Evolutionary conservation across 352 stramenopile species (phyloP), one percentile per base, ranked within the genome.

Genomic region (Pythium chondricola): DNA sequence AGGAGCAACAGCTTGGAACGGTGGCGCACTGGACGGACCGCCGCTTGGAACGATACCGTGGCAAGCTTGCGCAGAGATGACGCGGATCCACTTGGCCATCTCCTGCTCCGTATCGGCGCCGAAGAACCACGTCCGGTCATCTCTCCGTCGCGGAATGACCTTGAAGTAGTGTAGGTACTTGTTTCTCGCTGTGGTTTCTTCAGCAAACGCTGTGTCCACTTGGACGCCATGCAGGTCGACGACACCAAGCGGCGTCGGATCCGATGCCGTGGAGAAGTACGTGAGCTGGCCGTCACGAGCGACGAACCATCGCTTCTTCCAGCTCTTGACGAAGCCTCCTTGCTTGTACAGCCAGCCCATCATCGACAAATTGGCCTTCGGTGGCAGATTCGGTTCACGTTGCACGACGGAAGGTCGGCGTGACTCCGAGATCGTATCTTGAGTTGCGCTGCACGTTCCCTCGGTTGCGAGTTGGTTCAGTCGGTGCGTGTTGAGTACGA

Each of bases 261-360:
- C 77, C 2, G 72, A 75, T 6, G 75, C 64, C 11, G 58, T 70
- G 22, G 78, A 58, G 25, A 83, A 93, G 43, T 88, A 93, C 65
- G 74, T 90, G 43, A 93, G 71, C 46, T 85, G 83, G 4, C 78
- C 78, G 31, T 90, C 81, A 7, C 74, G 75, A 16, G 78, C 75
- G 8, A 93, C 78, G 58, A 89, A 90, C 81, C 81, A 93, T 36
- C 81, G 68, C 36, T 83, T 83, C 52, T 88, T 93, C 81, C 81
- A 93, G 61, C 84, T 90, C 40, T 85, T 84, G 20, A 93, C 70
- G 22, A 93, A 88, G 2, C 81, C 81, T 29, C 76, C 81, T 53
- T 88, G 70, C 32, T 90, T 88, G 40, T 80, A 79, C 33, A 90
- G 44, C 71, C 74, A 88, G 4, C 76, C 77, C 60, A 85, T 83